Evolutionary conservation across 768 basidiomycete species (phyloP).

Genomic region (Rhodosporidiobolus sp.): DNA sequence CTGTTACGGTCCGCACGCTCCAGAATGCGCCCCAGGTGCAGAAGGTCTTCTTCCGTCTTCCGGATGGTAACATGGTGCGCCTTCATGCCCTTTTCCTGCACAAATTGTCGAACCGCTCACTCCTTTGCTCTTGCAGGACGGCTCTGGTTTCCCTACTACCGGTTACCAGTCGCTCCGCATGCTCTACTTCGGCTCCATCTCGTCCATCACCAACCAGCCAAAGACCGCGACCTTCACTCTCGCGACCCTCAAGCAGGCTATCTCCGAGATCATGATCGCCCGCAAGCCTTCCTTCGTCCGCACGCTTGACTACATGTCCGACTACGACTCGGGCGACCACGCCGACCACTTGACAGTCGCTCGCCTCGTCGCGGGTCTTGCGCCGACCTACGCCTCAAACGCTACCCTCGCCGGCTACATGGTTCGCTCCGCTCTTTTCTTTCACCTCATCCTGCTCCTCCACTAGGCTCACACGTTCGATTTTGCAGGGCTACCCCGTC

Average conservation of each 20-base stretch:
- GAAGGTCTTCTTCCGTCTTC: slow-evolving; percentile 35
- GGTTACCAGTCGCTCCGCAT: slow-evolving; percentile 18
- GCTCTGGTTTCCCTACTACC: background rate
- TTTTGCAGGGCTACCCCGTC: slow-evolving; percentile 1
- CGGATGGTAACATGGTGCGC: slow-evolving; percentile 37
- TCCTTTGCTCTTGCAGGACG: background rate
- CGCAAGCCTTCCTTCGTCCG: slow-evolving; percentile 20
- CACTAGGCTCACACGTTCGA: no score
- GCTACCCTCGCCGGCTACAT: slow-evolving; percentile 28
- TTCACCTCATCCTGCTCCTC: no score
- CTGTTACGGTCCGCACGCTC: slow-evolving; percentile 33
- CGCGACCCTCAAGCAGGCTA: slow-evolving; percentile 25
- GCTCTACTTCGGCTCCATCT: slow-evolving; percentile 38
- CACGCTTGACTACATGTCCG: slow-evolving; percentile 33
- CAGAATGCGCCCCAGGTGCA: slow-evolving; percentile 22
- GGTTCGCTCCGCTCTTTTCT: slow-evolving; percentile 4
- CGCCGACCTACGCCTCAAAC: background rate
- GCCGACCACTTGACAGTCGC: slow-evolving; percentile 28
- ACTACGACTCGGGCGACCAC: slow-evolving; percentile 35
- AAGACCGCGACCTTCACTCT: slow-evolving; percentile 27
- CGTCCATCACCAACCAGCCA: slow-evolving; percentile 23
- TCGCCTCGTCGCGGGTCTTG: background rate
- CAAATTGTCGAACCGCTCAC: background rate
- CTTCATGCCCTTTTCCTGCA: background rate
- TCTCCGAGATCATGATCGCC: slow-evolving; percentile 29